Conservation (phyloP, 108 stramenopile genomes). For the Cylindrotheca closterium region DNA sequence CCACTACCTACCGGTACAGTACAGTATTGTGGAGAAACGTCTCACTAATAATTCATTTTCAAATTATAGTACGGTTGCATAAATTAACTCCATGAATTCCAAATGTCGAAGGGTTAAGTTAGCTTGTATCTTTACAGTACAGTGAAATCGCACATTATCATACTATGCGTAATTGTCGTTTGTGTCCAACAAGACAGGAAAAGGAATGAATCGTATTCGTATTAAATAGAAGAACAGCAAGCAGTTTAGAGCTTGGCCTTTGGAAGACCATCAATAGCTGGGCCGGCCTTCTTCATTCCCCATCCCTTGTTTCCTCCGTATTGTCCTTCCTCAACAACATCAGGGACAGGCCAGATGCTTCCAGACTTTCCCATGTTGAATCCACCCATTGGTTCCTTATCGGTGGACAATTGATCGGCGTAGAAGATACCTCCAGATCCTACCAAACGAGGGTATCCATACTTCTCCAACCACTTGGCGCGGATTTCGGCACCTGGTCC, state of each 20-base stretch:
- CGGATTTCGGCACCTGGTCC: conserved; percentile 75
- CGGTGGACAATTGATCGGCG: conserved; percentile 82
- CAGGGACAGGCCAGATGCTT: conserved; percentile 83
- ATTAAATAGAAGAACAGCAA: too few species aligned
- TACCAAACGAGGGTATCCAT: conserved; percentile 86
- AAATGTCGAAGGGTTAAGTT: too few species aligned
- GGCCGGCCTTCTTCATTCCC: conserved; percentile 89
- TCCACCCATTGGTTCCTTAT: conserved; percentile 86
- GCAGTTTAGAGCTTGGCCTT: conserved; percentile 41
- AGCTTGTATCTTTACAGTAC: too few species aligned
- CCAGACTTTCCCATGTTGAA: conserved; percentile 92
- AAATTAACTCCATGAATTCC: too few species aligned
- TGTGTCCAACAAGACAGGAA: too few species aligned
- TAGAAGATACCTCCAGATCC: conserved; percentile 90
- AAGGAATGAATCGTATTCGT: too few species aligned
- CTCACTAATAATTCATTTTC: too few species aligned
- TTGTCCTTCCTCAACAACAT: conserved; percentile 66
- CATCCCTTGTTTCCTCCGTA: conserved; percentile 86
- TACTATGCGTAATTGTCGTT: too few species aligned
- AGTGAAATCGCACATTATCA: too few species aligned
- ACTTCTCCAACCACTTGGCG: conserved; percentile 84
- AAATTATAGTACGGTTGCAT: too few species aligned
- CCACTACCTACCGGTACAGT: too few species aligned
- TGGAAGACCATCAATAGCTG: conserved; percentile 81
- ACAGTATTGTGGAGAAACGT: too few species aligned